phyloP scores from a whole-genome alignment of 2,329 filamentous ascomycete species.

The Colletotrichum limetticola region DNA sequence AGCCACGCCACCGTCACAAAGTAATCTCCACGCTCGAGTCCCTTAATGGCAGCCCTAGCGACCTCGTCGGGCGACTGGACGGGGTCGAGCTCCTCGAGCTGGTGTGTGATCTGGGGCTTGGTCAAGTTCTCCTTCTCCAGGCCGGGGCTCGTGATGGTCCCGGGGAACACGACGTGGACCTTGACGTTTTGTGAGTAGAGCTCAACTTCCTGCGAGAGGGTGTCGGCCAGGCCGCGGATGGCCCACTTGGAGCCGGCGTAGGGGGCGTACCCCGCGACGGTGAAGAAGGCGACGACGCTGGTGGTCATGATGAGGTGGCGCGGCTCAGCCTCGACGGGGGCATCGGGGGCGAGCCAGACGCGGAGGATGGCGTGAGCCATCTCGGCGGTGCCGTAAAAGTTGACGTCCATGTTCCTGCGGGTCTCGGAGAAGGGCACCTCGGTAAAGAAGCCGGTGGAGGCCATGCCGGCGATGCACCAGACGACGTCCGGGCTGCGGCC shows the following conservation, averaged over 20 bases:
- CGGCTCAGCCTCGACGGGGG: conserved; percentile 58
- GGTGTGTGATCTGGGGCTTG: conserved; percentile 83
- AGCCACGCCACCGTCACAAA: conserved; percentile 81
- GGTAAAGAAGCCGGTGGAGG: conserved; percentile 80
- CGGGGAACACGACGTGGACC: conserved; percentile 85
- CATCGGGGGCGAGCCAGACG: conserved; percentile 73
- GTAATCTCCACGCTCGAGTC: conserved; percentile 84
- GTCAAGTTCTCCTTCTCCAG: conserved; percentile 78
- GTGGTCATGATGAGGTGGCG: conserved; percentile 91
- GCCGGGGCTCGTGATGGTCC: conserved; percentile 82
- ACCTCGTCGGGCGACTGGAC: conserved; percentile 82
- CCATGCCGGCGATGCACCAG: conserved; percentile 87
- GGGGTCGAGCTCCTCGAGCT: conserved; percentile 85
- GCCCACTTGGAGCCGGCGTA: conserved; percentile 91
- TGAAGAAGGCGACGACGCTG: conserved; percentile 79
- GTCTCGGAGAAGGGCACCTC: conserved; percentile 76
- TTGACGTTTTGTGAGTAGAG: conserved; percentile 87
- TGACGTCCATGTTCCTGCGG: conserved; percentile 87
- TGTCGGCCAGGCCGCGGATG: conserved; percentile 84
- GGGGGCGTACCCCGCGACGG: conserved; percentile 82
- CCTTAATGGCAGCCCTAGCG: conserved; percentile 74
- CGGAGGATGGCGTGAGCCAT: conserved; percentile 84
- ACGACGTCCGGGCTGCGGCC: conserved; percentile 81
- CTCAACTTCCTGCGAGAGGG: conserved; percentile 83
- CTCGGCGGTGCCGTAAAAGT: conserved; percentile 89